Conservation (phyloP, 2,329 filamentous ascomycete genomes). For the Dothideomycetidae sp. region DNA sequence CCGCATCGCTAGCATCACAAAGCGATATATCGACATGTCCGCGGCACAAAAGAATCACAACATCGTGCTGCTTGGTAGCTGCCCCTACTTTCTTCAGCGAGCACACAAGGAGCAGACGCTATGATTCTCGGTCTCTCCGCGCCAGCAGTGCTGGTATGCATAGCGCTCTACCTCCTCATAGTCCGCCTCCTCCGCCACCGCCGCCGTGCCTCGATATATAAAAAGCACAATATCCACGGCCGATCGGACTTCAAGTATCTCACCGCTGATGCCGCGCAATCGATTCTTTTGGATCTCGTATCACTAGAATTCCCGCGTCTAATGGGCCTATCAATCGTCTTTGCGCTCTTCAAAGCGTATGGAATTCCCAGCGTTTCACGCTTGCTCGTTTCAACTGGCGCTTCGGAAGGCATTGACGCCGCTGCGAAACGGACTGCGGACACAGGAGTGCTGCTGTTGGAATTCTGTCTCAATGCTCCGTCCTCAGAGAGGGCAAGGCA, state of each 20-base stretch:
- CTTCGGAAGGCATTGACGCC: slow-evolving; percentile 2
- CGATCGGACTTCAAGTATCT: neutral
- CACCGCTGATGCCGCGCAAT: neutral
- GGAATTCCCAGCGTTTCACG: slow-evolving; percentile 12
- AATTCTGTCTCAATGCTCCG: slow-evolving; percentile 33
- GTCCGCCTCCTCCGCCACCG: slow-evolving; percentile 1
- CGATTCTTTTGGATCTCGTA: neutral
- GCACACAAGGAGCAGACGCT: too few species aligned
- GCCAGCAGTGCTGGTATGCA: too few species aligned
- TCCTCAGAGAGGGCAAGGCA: slow-evolving; percentile 28
- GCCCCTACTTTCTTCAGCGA: too few species aligned
- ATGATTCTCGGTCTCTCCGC: too few species aligned
- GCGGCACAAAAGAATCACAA: too few species aligned
- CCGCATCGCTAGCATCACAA: too few species aligned
- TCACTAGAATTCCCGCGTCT: slow-evolving; percentile 1
- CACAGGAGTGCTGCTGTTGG: slow-evolving; percentile 35
- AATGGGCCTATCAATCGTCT: slow-evolving; percentile 2
- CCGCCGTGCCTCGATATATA: neutral
- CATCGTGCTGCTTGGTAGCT: too few species aligned
- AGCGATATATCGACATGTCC: too few species aligned
- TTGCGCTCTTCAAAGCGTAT: slow-evolving; percentile 11
- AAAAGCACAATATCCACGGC: neutral
- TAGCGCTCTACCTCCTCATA: neutral
- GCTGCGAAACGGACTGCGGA: slow-evolving; percentile 41
- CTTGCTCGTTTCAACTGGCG: slow-evolving; percentile 10